Conservation (phyloP, 495 filamentous ascomycete genomes). For the Xylaria palmicola region DNA sequence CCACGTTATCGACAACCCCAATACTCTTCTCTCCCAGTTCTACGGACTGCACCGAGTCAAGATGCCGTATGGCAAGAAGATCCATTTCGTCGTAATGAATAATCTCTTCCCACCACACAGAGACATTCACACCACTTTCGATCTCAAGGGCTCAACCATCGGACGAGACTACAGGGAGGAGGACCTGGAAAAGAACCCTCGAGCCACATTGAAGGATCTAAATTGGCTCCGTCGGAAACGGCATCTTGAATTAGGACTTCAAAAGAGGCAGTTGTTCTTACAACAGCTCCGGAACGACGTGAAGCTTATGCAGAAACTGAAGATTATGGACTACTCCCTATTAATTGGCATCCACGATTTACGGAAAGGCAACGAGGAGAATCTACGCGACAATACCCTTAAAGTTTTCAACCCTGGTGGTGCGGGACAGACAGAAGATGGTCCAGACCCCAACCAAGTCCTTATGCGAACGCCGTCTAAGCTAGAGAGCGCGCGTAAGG, state of each 20-base stretch:
- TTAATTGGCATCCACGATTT: constrained; percentile 93
- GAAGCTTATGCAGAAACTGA: constrained; percentile 74
- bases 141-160: constrained; percentile 95
- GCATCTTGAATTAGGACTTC: constrained; percentile 80
- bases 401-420: constrained; percentile 94
- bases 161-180: constrained; percentile 90
- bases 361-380: constrained; percentile 87
- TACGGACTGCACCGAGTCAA: constrained; percentile 98
- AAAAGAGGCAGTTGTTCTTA: constrained; percentile 82
- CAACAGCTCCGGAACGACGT: constrained; percentile 89
- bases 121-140: constrained; percentile 96
- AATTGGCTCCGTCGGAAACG: constrained; percentile 91
- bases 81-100: constrained; percentile 99
- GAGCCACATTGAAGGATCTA: constrained; percentile 92
- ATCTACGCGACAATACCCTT: constrained; percentile 89
- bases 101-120: constrained; percentile 97
- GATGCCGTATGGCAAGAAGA: constrained; percentile 96
- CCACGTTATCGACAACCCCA: constrained; percentile 89
- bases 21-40: constrained; percentile 96
- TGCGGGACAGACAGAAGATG: constrained; percentile 54
- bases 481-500: constrained; percentile 87
- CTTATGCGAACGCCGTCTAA: constrained; percentile 92
- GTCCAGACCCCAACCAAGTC: constrained; percentile 52
- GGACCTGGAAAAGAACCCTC: constrained; percentile 80
- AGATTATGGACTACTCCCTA: constrained; percentile 99